Conservation (phyloP, 78 protist species). For the Blattamonas nauphoetae region DNA sequence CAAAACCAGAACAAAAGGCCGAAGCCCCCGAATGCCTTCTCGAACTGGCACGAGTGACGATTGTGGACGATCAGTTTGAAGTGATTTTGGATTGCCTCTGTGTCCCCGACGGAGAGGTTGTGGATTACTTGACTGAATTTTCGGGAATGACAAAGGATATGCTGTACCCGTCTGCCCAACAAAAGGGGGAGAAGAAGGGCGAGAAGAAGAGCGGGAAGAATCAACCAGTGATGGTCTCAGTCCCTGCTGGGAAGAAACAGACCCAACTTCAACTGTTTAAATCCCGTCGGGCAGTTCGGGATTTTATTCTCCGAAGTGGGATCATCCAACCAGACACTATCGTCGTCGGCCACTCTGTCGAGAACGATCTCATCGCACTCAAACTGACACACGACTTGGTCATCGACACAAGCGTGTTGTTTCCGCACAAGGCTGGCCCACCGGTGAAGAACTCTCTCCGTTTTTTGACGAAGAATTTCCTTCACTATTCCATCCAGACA, state of each 20-base stretch:
- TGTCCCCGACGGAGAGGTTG: background rate
- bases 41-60: background rate
- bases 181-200: background rate
- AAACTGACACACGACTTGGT: background rate
- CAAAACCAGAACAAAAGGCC: no score
- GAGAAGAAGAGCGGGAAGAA: no score
- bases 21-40: no score
- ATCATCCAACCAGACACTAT: background rate
- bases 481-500: background rate
- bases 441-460: conserved; percentile 1
- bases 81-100: background rate
- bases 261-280: no score
- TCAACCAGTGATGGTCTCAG: no score
- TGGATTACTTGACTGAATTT: background rate
- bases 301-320: no score
- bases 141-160: background rate
- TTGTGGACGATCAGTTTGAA: background rate
- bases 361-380: background rate
- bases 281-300: no score
- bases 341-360: background rate
- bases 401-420: background rate
- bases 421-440: background rate
- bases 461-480: background rate
- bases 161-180: background rate
- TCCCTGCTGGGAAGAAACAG: no score